Evolutionary conservation across 2,329 filamentous ascomycete species (phyloP), one percentile per base, ranked within the genome.

Genomic region (Apiospora saccharicola): DNA sequence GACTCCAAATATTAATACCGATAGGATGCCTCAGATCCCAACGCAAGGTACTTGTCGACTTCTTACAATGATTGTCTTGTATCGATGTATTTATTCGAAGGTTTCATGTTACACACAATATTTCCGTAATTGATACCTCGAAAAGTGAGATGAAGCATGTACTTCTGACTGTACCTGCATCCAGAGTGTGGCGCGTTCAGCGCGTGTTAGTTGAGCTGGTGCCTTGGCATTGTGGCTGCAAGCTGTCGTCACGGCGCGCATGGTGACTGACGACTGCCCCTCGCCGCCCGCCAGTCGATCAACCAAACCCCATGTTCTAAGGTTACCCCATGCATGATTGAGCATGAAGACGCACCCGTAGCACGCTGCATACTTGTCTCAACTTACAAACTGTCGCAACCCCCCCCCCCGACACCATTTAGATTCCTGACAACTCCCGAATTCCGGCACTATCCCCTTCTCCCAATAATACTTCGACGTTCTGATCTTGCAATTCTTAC

Each of bases 151-250:
- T 41, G 37, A 41, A 41, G 46, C 19, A 53, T 6, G 8, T 57
- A 57, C 51, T 19, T 57, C 51, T 57, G 16, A 7, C 51, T 51
- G 49, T 26, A 26, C 49, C 49, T 51, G n/a, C 47, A 49, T 49
- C 47, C 8, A 34, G 34, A 24, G 57, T 64, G 57, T 64, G 57
- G 57, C 57, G 57, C 10, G 30, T 37, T 8, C 24, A 57, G 16
- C 14, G 51, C 26, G 26, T 26, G 26, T 19, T 13, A 34, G 26
- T 10, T 34, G 14, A 61, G 53, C 5, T 37, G 30, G 16, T 3
- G 34, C 34, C 57, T 64, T 64, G 57, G 57, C 57, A 64, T 64
- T 64, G 57, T 64, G 57, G 57, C 57, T 64, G 57, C 57, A 41
- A 41, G 57, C 19, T 64, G 57, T 64, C 57, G 57, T 64, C 57